Percentiles rank a stretch among this genome's conserved stretches.
These are phyloP conservation scores for Ilyonectria mors-panacis DNA, from an alignment of 2,329 filamentous ascomycete genomes.

Conservation along the genomic window DNA sequence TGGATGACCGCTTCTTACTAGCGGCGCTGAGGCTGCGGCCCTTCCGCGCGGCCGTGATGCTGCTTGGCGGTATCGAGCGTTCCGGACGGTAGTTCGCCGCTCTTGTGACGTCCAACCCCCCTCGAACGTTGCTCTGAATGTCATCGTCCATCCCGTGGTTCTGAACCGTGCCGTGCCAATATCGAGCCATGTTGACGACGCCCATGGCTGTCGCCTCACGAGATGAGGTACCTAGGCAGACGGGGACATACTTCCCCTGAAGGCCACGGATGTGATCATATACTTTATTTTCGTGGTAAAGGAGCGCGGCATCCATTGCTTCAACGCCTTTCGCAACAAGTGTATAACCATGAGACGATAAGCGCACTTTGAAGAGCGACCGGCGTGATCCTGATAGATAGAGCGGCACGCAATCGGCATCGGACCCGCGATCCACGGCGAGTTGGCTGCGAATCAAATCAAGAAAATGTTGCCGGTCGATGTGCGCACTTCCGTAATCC, in stretches of 20 bases:
- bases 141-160: slow-evolving; percentile 52
- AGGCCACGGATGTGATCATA: slow-evolving; percentile 50
- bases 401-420: slow-evolving; percentile 50
- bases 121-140: slow-evolving; percentile 50
- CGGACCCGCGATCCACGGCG: slow-evolving; percentile 48
- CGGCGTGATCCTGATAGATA: slow-evolving; percentile 49
- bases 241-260: slow-evolving; percentile 53
- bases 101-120: slow-evolving; percentile 52
- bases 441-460: slow-evolving; percentile 48
- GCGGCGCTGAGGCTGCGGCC: slow-evolving; percentile 41
- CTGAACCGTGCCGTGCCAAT: slow-evolving; percentile 58
- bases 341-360: slow-evolving; percentile 55
- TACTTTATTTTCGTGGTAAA: slow-evolving; percentile 51
- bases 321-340: slow-evolving; percentile 59
- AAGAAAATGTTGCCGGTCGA: slow-evolving; percentile 48
- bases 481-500: slow-evolving; percentile 36
- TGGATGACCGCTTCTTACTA: slow-evolving; percentile 49
- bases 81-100: slow-evolving; percentile 51
- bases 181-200: slow-evolving; percentile 57
- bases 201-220: slow-evolving; percentile 53
- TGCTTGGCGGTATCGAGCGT: slow-evolving; percentile 28
- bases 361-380: slow-evolving; percentile 56
- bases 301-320: slow-evolving; percentile 29
- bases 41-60: slow-evolving; percentile 32
- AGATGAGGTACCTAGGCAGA: slow-evolving; percentile 43